Conservation (phyloP, 164 flowering plant species). For the Sextonia rubra region DNA sequence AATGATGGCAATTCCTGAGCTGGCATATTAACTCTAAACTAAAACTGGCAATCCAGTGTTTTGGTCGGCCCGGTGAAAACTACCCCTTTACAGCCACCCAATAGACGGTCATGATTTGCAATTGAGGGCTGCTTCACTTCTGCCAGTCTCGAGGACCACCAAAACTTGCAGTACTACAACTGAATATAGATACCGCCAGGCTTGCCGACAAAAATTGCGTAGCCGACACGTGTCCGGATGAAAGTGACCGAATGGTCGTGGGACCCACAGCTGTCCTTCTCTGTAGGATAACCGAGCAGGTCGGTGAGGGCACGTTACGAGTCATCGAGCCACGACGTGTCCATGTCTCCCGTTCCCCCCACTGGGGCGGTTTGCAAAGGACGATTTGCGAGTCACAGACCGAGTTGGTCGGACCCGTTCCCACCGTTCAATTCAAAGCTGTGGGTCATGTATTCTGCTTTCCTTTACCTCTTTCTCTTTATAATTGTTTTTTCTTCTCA, state of each 20-base stretch:
- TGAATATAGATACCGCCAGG: background rate
- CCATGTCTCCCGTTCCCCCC: background rate
- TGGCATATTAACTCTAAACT: too few relatives aligned
- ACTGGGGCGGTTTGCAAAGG: background rate
- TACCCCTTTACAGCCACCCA: too few relatives aligned
- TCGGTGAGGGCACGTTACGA: background rate
- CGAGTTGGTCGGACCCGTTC: background rate
- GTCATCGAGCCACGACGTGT: background rate
- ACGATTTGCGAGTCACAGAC: background rate
- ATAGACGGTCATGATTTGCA: too few relatives aligned
- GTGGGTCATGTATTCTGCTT: background rate
- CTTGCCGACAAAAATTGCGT: background rate
- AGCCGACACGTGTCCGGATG: background rate
- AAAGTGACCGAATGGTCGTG: background rate
- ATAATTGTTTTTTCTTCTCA: too few relatives aligned
- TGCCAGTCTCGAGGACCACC: background rate
- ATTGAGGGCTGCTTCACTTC: too few relatives aligned
- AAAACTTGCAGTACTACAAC: background rate
- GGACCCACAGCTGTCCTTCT: background rate
- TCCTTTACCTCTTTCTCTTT: background rate
- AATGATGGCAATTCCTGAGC: too few relatives aligned
- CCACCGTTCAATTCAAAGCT: background rate
- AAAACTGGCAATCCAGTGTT: too few relatives aligned
- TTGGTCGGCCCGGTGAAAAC: too few relatives aligned
- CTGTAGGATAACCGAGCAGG: background rate